Base-by-base conservation (phyloP, 2,329 filamentous ascomycete genomes). In the Cladosporium sp. region DNA sequence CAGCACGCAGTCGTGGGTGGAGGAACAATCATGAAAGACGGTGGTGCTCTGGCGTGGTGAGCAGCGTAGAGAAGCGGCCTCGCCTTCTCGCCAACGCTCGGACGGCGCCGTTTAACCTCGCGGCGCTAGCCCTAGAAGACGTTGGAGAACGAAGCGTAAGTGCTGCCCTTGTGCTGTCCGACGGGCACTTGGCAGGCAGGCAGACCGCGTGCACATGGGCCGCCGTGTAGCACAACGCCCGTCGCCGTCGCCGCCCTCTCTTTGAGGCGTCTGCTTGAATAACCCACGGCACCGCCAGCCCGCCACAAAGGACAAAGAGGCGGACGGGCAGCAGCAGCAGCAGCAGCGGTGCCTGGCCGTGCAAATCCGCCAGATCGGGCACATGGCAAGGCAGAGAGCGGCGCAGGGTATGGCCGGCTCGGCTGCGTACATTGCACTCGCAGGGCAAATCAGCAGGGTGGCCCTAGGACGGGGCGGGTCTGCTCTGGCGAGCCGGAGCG, bases 51-150 rank as follows among this genome's bases (percentile, higher is more conserved):
- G n/a, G n/a, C n/a, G 52, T 35, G 19, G 51, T 47, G 40, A 32
- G 36, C 28, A 42, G 36, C 50, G 44, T 48, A 42, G 49, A 32
- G 35, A 35, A 54, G 25, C 51, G 51, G 51, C 51, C 51, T 54
- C 51, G 51, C 51, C 51, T 53, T 51, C n/a, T n/a, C 49, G 37
- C 36, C 24, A 32, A 28, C 37, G 50, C 50, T 40, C 50, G 50
- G 50, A 42, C 50, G 13, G 36, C 24, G 50, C 36, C 50, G 50
- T 53, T 53, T 53, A 53, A 34, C 36, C 50, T 53, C 50, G 37
- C 37, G 19, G 50, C 50, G 50, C 50, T 53, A 53, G 50, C 36
- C 50, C 45, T 48, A 45, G 42, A 51, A 51, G 45, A 48, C 48
- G 48, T 51, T 51, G 48, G 48, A 51, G 34, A 39, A 20, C 15